phyloP scores from a whole-genome alignment of 2,329 filamentous ascomycete species.

The Arthrobotrys pseudoclavata region DNA sequence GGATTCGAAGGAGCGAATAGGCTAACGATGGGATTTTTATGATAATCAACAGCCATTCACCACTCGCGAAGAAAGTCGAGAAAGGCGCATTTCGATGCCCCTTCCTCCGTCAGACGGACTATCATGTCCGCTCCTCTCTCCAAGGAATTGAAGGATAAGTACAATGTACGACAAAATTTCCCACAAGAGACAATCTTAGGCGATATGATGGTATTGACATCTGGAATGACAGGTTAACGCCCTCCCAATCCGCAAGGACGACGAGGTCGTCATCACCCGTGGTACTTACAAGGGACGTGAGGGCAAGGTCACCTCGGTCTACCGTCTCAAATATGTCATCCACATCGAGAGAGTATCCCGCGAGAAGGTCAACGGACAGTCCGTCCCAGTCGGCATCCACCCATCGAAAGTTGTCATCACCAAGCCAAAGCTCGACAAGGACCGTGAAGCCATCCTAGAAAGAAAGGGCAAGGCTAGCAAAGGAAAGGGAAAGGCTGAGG shows the following conservation, averaged over 20 bases:
- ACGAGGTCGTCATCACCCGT: conserved; percentile 92
- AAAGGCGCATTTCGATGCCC: conserved; percentile 97
- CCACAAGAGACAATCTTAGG: background rate
- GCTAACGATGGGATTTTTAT: conserved; percentile 50
- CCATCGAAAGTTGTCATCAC: conserved; percentile 98
- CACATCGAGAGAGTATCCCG: conserved; percentile 96
- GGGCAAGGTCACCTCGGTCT: conserved; percentile 97
- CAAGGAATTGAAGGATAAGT: conserved; percentile 98
- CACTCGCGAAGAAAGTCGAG: conserved; percentile 98
- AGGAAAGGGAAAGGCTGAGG: conserved; percentile 79
- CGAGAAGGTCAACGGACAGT: conserved; percentile 98
- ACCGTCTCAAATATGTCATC: conserved; percentile 97
- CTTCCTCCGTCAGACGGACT: conserved; percentile 90
- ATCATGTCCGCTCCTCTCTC: conserved; percentile 97
- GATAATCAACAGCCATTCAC: conserved; percentile 71
- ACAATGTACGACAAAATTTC: conserved; percentile 80
- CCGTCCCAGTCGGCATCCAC: conserved; percentile 92
- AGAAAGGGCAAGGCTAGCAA: conserved; percentile 85
- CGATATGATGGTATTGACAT: conserved; percentile 15
- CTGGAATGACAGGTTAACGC: conserved; percentile 78
- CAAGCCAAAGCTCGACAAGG: conserved; percentile 98
- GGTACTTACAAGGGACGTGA: conserved; percentile 97
- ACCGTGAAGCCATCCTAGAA: conserved; percentile 88
- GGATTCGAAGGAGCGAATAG: background rate
- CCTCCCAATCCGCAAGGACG: conserved; percentile 97